A percentile compares a stretch with the other conserved stretches of the same genome.
Evolutionary conservation across 768 basidiomycete species (phyloP).

Genomic region (Lactarius vividus): DNA sequence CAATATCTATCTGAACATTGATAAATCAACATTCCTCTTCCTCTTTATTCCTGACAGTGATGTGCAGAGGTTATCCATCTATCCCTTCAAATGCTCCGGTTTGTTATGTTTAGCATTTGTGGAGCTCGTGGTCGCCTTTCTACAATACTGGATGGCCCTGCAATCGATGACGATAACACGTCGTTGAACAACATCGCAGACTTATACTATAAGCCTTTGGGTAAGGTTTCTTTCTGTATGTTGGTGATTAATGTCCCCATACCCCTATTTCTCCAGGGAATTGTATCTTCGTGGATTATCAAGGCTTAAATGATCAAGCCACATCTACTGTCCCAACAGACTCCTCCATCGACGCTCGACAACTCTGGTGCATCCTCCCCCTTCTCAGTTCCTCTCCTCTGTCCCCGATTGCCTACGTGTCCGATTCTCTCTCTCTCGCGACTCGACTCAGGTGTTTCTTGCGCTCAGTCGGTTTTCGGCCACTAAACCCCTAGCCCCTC

Average conservation of each 20-base stretch:
- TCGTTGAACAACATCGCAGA: neutral
- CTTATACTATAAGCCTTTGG: slow-evolving; percentile 2
- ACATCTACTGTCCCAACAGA: neutral
- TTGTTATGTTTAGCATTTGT: slow-evolving; percentile 6
- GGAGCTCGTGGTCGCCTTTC: neutral
- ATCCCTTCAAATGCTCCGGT: neutral
- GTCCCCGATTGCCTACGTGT: no score
- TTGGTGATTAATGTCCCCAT: neutral
- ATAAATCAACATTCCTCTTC: neutral
- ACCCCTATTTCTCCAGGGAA: neutral
- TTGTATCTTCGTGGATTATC: neutral
- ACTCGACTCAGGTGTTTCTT: no score
- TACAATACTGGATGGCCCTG: neutral
- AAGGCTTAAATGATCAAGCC: neutral
- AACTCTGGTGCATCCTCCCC: no score
- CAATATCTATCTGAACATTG: neutral
- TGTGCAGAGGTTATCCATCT: neutral
- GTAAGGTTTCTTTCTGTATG: neutral
- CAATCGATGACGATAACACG: neutral
- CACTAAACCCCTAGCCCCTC: no score
- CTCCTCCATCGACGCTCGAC: no score
- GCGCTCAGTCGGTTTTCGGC: no score
- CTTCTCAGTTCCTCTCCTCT: no score
- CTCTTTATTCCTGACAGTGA: neutral
- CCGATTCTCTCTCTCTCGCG: no score